Percentiles rank a stretch among this genome's conserved stretches.
Conservation (phyloP, 441 rosid genomes). For the Arabidopsis hybrid region DNA sequence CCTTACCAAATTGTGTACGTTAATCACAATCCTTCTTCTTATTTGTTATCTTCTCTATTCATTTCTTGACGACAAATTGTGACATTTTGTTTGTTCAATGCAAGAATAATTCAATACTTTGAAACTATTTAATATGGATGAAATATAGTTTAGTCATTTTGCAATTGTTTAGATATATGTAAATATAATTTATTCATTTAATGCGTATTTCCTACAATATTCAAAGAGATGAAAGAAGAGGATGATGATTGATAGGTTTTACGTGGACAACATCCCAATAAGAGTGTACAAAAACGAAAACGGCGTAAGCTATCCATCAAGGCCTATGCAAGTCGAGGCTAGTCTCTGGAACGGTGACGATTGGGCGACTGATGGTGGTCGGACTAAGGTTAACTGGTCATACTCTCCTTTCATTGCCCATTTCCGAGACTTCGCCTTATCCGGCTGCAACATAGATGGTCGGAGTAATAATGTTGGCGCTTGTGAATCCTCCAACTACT, state of each 20-base stretch:
- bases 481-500: constrained; percentile 50
- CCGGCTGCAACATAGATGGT: constrained; percentile 49
- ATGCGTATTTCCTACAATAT: too few relatives aligned
- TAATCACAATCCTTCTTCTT: not conserved
- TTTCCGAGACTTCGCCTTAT: constrained; percentile 59
- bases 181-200: too few relatives aligned
- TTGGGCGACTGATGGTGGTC: constrained; percentile 84
- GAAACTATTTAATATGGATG: too few relatives aligned
- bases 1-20: constrained; percentile 71
- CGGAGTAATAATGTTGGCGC: constrained; percentile 1
- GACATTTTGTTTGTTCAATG: not conserved
- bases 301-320: constrained; percentile 62
- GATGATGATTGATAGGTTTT: constrained; percentile 35
- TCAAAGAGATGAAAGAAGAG: too few relatives aligned
- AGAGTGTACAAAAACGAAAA: constrained; percentile 66
- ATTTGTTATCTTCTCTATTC: not conserved
- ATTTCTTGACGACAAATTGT: not conserved
- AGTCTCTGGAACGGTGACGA: constrained; percentile 77
- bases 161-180: not conserved
- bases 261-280: constrained; percentile 55
- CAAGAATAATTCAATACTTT: not conserved
- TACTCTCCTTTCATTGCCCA: constrained; percentile 64
- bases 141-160: not conserved
- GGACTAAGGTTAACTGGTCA: constrained; percentile 64
- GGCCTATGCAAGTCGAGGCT: constrained; percentile 59